Evolutionary conservation across 352 stramenopile species (phyloP), one percentile per base, ranked within the genome.

Genomic region (Pythium sp.): DNA sequence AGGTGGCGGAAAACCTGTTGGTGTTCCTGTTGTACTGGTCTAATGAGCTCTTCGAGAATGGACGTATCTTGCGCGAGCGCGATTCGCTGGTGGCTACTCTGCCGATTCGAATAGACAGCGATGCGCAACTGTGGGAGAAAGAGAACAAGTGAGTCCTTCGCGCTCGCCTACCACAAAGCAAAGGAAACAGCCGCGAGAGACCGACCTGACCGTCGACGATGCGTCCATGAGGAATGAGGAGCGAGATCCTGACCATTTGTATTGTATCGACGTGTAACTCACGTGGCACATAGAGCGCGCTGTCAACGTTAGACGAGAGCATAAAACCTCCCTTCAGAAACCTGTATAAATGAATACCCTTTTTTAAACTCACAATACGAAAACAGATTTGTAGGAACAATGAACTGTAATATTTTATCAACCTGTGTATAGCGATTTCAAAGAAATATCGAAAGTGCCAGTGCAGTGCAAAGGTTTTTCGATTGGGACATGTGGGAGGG

Each of bases 251-350:
- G 30, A 9, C 18, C 6, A 7, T 22, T 22, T 3, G 28, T 32
- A 61, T 57, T 68, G 54, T 62, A n/a, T 51, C 38, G 43, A 67
- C 36, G 38, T 11, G 41, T 63, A 55, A 68, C 53, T 56, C 28
- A 65, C 55, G 55, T 34, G 14, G 54, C 36, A 64, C 60, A 58
- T 47, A 65, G 60, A 57, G 60, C 18, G 26, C 36, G 34, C 26
- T 14, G 6, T 47, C 30, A 9, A 15, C 15, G 14, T 9, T 15
- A n/a, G 2, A 9, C 14, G 41, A 49, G 38, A 46, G 36, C 18
- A 26, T 14, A 54, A 38, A 61, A 47, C 36, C 28, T 67, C 49
- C 8, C 3, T 22, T 43, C 20, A 46, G 34, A 18, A 43, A 34
- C 24, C 34, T 61, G 53, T 28, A 58, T 34, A 57, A 62, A 36